These are phyloP conservation scores for Tilletia indica DNA, from an alignment of 1,284 basidiomycete genomes.

Conservation along the genomic window DNA sequence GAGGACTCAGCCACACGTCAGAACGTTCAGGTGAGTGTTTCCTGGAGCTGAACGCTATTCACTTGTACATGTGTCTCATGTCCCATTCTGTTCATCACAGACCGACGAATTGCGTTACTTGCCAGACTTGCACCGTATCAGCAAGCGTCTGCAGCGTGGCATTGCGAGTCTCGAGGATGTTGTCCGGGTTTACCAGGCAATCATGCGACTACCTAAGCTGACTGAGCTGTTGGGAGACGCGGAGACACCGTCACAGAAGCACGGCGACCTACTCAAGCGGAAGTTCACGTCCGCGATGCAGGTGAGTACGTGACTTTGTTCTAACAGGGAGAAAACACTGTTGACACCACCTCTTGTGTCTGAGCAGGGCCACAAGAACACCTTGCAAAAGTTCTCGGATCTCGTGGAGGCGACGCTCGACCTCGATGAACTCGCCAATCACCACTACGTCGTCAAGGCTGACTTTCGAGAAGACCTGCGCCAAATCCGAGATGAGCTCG, in stretches of 20 bases:
- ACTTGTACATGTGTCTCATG: background rate
- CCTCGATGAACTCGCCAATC: slow-evolving; percentile 74
- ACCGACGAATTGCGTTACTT: slow-evolving; percentile 83
- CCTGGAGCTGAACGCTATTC: background rate
- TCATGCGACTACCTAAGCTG: slow-evolving; percentile 70
- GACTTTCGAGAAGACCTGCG: slow-evolving; percentile 80
- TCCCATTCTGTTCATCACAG: slow-evolving; percentile 57
- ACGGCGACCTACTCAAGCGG: slow-evolving; percentile 30
- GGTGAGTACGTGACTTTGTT: slow-evolving; percentile 17
- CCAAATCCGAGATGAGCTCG: slow-evolving; percentile 69
- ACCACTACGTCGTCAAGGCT: slow-evolving; percentile 89
- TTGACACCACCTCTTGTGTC: background rate
- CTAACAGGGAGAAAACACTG: background rate
- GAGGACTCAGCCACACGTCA: slow-evolving; percentile 73
- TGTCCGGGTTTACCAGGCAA: slow-evolving; percentile 82
- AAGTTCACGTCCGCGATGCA: slow-evolving; percentile 41
- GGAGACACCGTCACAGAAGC: slow-evolving; percentile 32
- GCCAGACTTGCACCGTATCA: slow-evolving; percentile 90
- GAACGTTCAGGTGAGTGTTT: slow-evolving; percentile 62
- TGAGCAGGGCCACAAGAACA: slow-evolving; percentile 23
- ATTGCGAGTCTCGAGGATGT: slow-evolving; percentile 88
- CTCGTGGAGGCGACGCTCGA: slow-evolving; percentile 97
- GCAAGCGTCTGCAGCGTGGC: slow-evolving; percentile 85
- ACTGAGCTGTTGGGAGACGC: slow-evolving; percentile 64
- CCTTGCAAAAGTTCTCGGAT: slow-evolving; percentile 68